Evolutionary conservation across 2,329 filamentous ascomycete genomes (phyloP).

Genomic region (Conoideocrella luteorostrata): DNA sequence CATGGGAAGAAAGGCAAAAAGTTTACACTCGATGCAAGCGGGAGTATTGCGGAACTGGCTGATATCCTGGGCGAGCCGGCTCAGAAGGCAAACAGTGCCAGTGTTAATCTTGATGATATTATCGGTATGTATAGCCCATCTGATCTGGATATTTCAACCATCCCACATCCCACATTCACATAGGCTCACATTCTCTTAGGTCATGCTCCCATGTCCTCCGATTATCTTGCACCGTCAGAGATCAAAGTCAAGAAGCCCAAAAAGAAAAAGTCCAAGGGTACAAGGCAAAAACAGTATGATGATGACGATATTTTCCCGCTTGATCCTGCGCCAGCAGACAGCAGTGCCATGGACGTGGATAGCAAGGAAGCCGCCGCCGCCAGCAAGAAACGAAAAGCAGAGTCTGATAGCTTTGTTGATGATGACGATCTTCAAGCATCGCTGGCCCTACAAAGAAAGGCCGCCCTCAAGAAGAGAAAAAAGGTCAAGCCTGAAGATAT

Average conservation of each 20-base stretch:
- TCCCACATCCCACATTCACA: too few relatives aligned
- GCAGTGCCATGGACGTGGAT: constrained; percentile 71
- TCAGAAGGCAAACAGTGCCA: constrained; percentile 57
- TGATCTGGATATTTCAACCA: background rate
- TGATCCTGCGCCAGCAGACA: constrained; percentile 30
- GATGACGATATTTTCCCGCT: constrained; percentile 53
- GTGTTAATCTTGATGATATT: constrained; percentile 76
- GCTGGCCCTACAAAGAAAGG: constrained; percentile 73
- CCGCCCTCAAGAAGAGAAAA: constrained; percentile 87
- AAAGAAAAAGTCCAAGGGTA: constrained; percentile 80
- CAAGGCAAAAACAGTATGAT: constrained; percentile 61
- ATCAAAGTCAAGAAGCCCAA: constrained; percentile 94
- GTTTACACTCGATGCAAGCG: constrained; percentile 79
- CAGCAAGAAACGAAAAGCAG: constrained; percentile 56
- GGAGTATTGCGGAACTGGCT: constrained; percentile 58
- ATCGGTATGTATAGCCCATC: constrained; percentile 40
- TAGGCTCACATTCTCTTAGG: constrained; percentile 10
- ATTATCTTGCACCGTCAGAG: constrained; percentile 81
- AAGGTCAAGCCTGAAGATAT: constrained; percentile 80
- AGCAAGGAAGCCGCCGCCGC: constrained; percentile 34
- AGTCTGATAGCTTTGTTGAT: constrained; percentile 69
- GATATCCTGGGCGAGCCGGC: constrained; percentile 47
- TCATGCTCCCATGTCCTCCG: constrained; percentile 49
- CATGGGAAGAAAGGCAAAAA: constrained; percentile 80
- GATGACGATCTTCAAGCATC: constrained; percentile 89